Evolutionary conservation across 345 rosid genomes (phyloP).

Genomic region (Eucalyptus dawsonii): DNA sequence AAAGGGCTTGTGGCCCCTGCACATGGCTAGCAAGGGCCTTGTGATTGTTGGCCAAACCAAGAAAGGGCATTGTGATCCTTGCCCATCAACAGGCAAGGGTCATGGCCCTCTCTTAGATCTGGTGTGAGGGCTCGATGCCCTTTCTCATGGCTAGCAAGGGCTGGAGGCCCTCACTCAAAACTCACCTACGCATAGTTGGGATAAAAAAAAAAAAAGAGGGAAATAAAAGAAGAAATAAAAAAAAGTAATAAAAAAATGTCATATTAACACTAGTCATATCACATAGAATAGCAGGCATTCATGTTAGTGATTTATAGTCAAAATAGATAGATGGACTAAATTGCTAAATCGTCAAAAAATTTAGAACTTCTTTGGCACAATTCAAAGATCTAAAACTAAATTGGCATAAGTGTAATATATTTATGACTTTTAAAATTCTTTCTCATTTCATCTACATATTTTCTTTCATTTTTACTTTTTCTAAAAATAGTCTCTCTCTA

Average conservation of each 20-base stretch:
- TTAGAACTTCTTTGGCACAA: background rate
- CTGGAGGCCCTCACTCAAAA: fast-evolving
- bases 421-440: background rate
- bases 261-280: background rate
- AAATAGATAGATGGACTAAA: background rate
- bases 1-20: background rate
- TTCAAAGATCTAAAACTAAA: background rate
- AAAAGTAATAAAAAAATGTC: no score
- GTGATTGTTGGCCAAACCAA: background rate
- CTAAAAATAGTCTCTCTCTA: background rate
- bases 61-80: background rate
- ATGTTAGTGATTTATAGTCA: background rate
- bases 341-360: background rate
- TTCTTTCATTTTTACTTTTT: background rate
- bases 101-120: background rate
- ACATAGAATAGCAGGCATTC: fast-evolving
- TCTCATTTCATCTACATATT: background rate
- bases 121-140: background rate
- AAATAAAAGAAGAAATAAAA: no score
- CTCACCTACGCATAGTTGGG: background rate
- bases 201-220: no score
- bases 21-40: background rate
- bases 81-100: fast-evolving
- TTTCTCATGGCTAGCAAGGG: background rate
- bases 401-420: fast-evolving